phyloP scores from a whole-genome alignment of 2,329 filamentous ascomycete genomes.

The Rachicladosporium sp. region DNA sequence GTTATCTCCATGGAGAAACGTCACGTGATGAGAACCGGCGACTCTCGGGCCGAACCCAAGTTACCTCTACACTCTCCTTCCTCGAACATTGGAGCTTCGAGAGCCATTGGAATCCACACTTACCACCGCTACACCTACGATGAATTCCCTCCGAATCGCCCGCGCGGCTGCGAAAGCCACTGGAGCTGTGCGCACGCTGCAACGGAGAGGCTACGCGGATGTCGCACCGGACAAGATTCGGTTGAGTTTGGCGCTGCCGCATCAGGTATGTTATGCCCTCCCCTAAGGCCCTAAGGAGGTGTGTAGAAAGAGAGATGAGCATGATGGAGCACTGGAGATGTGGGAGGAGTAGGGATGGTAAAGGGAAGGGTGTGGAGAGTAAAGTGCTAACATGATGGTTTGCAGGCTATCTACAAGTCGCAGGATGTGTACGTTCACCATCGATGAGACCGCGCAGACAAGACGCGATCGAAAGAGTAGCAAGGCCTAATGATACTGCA shows the following conservation, averaged over 20 bases:
- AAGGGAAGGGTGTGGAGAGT: background rate
- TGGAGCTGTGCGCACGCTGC: slow-evolving; percentile 50
- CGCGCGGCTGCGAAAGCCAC: slow-evolving; percentile 74
- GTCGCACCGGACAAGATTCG: slow-evolving; percentile 59
- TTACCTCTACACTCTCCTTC: no score
- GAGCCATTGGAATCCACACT: slow-evolving; percentile 1
- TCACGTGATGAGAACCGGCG: no score
- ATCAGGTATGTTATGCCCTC: slow-evolving; percentile 62
- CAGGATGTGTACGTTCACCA: slow-evolving; percentile 51
- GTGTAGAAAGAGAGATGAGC: background rate
- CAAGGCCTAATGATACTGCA: slow-evolving; percentile 28
- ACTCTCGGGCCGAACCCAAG: no score
- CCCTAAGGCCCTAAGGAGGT: background rate
- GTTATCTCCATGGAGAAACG: no score
- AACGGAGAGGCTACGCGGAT: slow-evolving; percentile 75
- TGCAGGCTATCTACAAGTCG: slow-evolving; percentile 56
- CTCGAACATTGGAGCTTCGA: no score
- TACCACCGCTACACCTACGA: slow-evolving; percentile 34
- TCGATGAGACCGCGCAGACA: slow-evolving; percentile 1
- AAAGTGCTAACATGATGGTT: slow-evolving; percentile 11
- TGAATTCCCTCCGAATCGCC: slow-evolving; percentile 92
- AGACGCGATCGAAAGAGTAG: slow-evolving; percentile 8
- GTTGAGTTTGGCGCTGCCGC: slow-evolving; percentile 92
- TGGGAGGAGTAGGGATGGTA: background rate
- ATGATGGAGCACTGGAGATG: background rate